Base-by-base conservation (phyloP, 805 yeast species). In the Metschnikowia sp. region DNA sequence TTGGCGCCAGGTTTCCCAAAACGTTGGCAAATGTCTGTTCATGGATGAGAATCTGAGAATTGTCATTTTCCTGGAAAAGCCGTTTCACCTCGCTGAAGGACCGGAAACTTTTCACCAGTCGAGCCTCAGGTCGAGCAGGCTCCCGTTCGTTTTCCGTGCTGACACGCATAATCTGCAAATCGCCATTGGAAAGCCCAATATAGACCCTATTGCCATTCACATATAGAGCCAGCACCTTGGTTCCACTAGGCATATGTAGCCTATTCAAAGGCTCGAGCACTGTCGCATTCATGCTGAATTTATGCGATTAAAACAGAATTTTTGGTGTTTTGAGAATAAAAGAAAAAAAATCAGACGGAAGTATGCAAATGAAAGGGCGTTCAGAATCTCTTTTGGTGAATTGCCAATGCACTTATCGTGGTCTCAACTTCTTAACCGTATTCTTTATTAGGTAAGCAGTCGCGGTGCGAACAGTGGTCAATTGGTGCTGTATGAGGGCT, bases 141-240 rank as follows among this genome's bases (percentile, higher is more conserved):
- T 22, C 40, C 32, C 40, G 28, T 29, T 55, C 57, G 13, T 43
- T 36, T 22, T 52, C 45, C 1, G 55, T 37, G 36, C 53, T 57
- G 10, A 53, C 54, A 33, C 57, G 50, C 48, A 61, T 62, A 32
- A 68, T 55, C 10, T 58, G 40, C 28, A 71, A 51, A 51, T 69
- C 74, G 7, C 76, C 76, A 54, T 67, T 68, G 43, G 56, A 39
- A 26, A 65, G 58, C 4, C 76, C 77, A 5, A 66, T 57, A 40
- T 56, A 70, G 8, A 69, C 42, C 39, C 53, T 55, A 8, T 51
- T 48, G 15, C 53, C 49, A 34, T 51, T 39, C 39, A 55, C 54
- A 42, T 53, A 57, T 0, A 68, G 50, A 1, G 70, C 59, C 9
- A 70, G 50, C 6, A 66, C 57, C 47, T 54, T 60, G 30, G 42